These are phyloP conservation scores for Irpex sp. DNA, from an alignment of 1,284 basidiomycete species.

Conservation along the genomic window DNA sequence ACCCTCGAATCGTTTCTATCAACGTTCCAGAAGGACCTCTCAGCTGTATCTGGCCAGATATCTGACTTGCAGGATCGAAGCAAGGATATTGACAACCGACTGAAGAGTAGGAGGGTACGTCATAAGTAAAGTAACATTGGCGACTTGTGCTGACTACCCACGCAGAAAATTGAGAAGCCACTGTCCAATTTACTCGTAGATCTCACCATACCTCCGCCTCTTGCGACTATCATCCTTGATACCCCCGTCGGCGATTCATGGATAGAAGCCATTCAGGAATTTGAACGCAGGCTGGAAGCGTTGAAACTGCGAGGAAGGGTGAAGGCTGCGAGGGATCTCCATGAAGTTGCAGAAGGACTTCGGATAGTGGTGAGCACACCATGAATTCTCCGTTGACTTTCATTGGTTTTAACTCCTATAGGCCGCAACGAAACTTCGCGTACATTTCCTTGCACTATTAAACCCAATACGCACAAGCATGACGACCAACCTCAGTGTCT, in stretches of 20 bases:
- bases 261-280: conserved; percentile 73
- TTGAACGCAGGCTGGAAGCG: conserved; percentile 72
- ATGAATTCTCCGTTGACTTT: neutral
- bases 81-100: conserved; percentile 81
- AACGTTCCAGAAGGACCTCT: conserved; percentile 92
- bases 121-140: neutral
- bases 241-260: conserved; percentile 79
- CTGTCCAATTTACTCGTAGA: conserved; percentile 77
- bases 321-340: conserved; percentile 79
- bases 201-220: conserved; percentile 76
- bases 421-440: conserved; percentile 86
- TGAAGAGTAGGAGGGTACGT: conserved; percentile 77
- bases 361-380: conserved; percentile 65
- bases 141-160: neutral
- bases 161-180: conserved; percentile 82
- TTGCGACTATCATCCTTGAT: conserved; percentile 80
- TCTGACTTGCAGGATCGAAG: conserved; percentile 87
- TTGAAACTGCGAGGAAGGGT: conserved; percentile 71
- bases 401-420: conserved; percentile 26
- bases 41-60: conserved; percentile 92
- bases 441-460: conserved; percentile 80
- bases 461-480: conserved; percentile 80
- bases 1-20: conserved; percentile 88
- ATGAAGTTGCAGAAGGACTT: conserved; percentile 79
- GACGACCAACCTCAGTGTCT: conserved; percentile 88